Evolutionary conservation across 108 stramenopile genomes (phyloP), one percentile per base, ranked within the genome.

Genomic region (Nannochloropsis oceanica): DNA sequence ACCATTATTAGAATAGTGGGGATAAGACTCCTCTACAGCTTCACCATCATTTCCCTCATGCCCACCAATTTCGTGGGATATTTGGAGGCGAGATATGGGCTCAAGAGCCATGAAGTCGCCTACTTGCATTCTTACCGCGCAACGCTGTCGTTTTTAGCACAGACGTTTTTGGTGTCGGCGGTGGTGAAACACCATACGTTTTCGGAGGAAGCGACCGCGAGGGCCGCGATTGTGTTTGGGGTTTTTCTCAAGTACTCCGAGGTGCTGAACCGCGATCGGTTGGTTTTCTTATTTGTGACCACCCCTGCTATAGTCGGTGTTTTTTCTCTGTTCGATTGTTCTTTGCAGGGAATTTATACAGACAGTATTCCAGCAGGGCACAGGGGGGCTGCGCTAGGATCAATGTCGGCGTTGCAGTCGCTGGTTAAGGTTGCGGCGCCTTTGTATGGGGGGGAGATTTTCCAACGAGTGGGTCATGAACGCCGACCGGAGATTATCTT

Each of bases 301-400:
- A 50, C 46, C 18, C 46, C 46, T 13, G 46, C 46, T 13, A 50
- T 50, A 13, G 46, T 50, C 14, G 46, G 14, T 18, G 18, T 50
- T 50, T 50, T 50, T 18, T 50, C 46, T 13, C 46, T 50, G 0
- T 50, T 50, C 18, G 46, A 50, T 18, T 50, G 46, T 18, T 88
- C 84, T 81, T 46, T 88, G 46, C 84, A 88, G 84, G 80, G 80
- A 20, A 50, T 88, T 25, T 85, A 84, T 81, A 88, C 87, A 20
- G 84, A 84, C 84, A 80, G 87, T 25, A 44, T 88, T 12, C 87
- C 84, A 20, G 80, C 26, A 26, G 42, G 24, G 14, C 84, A 88
- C 81, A 84, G 84, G 26, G 87, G 87, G 2, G 87, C 87, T 20
- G 87, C 87, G 0, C 42, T 88, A 3, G 87, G 87, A 43, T 27